phyloP scores from a whole-genome alignment of 2,329 filamentous ascomycete genomes.

The Ophiobolus disseminans region DNA sequence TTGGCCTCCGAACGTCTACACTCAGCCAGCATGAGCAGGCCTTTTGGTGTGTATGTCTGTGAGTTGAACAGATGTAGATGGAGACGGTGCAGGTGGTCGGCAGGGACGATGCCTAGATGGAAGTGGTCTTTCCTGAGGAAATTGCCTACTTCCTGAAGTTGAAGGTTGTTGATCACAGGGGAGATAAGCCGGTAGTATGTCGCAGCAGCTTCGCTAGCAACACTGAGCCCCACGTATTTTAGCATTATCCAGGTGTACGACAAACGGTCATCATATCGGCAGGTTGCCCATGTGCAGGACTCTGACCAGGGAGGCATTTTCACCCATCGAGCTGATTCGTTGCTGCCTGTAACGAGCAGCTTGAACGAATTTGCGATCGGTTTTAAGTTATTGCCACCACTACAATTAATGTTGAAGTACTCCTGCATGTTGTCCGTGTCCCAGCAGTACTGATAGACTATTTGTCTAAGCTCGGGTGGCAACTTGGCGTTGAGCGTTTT shows the following conservation, averaged over 20 bases:
- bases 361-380: too few relatives aligned
- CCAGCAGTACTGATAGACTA: neutral
- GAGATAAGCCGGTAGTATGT: neutral
- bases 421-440: neutral
- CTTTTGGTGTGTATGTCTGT: neutral
- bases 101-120: conserved; percentile 1
- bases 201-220: conserved; percentile 1
- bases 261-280: too few relatives aligned
- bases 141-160: neutral
- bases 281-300: too few relatives aligned
- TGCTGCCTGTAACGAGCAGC: too few relatives aligned
- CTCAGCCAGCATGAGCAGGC: too few relatives aligned
- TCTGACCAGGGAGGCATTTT: too few relatives aligned
- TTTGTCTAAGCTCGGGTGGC: neutral
- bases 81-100: conserved; percentile 1
- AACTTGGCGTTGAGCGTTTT: neutral
- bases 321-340: too few relatives aligned
- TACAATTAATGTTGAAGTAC: too few relatives aligned
- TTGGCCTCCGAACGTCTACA: neutral
- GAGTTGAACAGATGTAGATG: neutral
- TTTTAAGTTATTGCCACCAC: too few relatives aligned
- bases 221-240: neutral
- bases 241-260: neutral
- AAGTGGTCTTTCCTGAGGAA: conserved; percentile 4
- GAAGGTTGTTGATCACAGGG: too few relatives aligned